Percentiles rank a stretch among this genome's conserved stretches.
Conservation (phyloP, 2,329 filamentous ascomycete genomes). For the Drechslerella dactyloides region DNA sequence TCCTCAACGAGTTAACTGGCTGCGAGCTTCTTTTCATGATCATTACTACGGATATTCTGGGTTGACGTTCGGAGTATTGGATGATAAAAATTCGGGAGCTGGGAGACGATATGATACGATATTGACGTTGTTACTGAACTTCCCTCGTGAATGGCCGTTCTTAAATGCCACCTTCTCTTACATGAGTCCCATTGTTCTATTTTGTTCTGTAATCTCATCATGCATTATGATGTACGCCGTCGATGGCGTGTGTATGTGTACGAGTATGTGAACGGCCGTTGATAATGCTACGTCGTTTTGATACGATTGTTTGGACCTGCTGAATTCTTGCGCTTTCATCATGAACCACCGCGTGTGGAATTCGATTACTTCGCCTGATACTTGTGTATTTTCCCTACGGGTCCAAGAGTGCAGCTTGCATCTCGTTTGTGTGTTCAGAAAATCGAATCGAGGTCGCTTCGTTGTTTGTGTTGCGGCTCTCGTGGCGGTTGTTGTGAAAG, state of each 20-base stretch:
- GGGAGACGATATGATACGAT: background rate
- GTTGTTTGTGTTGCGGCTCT: slow-evolving; percentile 1
- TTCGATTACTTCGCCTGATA: no score
- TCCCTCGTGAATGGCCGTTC: background rate
- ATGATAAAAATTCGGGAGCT: background rate
- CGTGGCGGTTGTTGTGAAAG: background rate
- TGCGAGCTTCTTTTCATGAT: background rate
- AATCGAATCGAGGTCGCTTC: background rate
- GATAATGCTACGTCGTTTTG: no score
- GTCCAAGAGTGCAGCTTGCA: background rate
- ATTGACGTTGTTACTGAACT: background rate
- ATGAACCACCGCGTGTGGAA: no score
- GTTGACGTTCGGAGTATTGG: slow-evolving; percentile 7
- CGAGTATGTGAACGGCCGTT: no score
- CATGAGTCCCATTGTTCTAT: no score
- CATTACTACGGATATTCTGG: slow-evolving; percentile 6
- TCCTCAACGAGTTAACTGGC: no score
- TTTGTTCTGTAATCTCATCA: background rate
- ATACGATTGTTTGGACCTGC: no score
- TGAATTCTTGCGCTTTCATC: no score
- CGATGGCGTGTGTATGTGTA: no score
- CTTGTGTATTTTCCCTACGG: background rate
- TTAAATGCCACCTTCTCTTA: no score
- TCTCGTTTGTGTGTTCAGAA: background rate
- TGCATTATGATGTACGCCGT: no score